Conservation (phyloP, 1,284 basidiomycete genomes). For the Volvariella volvacea region DNA sequence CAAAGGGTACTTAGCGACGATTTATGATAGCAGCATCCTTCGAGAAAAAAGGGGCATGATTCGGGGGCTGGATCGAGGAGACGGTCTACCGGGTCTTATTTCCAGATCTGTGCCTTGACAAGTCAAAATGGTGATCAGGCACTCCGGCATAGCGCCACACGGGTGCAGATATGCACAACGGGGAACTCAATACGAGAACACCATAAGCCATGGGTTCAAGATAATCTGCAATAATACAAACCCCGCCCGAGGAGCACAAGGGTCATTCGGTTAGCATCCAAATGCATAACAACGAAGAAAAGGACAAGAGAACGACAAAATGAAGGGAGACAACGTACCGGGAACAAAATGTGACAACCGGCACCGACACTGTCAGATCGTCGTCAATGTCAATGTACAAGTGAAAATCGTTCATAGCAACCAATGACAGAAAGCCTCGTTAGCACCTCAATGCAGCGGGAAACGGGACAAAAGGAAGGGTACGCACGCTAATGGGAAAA, state of each 20-base stretch:
- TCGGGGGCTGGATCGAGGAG: no score
- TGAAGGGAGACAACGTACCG: constrained; percentile 35
- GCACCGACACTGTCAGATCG: constrained; percentile 37
- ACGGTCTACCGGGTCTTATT: no score
- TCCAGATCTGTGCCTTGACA: no score
- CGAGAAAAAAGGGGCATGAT: no score
- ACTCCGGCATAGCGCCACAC: no score
- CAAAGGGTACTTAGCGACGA: not conserved
- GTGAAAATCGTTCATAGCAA: not conserved
- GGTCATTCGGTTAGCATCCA: not conserved
- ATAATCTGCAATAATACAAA: constrained; percentile 44
- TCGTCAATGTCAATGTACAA: constrained; percentile 7
- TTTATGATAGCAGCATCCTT: no score
- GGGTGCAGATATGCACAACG: not conserved
- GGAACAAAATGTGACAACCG: constrained; percentile 63
- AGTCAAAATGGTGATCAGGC: no score
- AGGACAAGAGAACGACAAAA: constrained; percentile 1
- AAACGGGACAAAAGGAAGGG: constrained; percentile 50
- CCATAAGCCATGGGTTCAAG: constrained; percentile 75
- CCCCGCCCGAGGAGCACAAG: constrained; percentile 15
- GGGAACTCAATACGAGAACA: constrained; percentile 56
- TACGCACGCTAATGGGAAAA: constrained; percentile 61
- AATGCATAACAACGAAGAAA: constrained; percentile 4
- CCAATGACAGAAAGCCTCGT: constrained; percentile 22
- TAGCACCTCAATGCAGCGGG: constrained; percentile 23